Conservation (phyloP, 1,284 basidiomycete species). For the Ustilago lituana region DNA sequence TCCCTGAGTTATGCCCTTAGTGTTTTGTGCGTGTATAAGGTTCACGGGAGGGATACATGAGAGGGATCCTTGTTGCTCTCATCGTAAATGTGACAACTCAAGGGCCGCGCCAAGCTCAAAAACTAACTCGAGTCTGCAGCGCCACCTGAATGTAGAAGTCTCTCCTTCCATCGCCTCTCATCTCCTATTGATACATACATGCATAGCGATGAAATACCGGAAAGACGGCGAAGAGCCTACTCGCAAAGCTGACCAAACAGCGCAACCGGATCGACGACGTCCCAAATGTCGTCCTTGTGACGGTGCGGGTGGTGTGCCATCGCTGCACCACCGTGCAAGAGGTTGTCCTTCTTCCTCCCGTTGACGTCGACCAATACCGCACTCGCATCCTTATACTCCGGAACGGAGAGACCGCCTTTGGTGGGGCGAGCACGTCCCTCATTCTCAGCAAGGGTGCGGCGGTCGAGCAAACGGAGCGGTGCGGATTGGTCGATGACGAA, state of each 20-base stretch:
- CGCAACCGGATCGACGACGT: slow-evolving; percentile 63
- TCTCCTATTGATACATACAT: no score
- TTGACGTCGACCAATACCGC: slow-evolving; percentile 37
- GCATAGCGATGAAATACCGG: no score
- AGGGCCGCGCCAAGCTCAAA: no score
- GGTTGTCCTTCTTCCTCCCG: slow-evolving; percentile 29
- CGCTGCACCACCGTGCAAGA: background rate
- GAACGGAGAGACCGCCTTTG: slow-evolving; percentile 41
- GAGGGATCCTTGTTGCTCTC: no score
- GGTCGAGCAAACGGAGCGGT: slow-evolving; percentile 58
- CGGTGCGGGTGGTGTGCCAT: slow-evolving; percentile 26
- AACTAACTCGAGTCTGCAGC: no score
- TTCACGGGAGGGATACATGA: no score
- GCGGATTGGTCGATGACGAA: slow-evolving; percentile 61
- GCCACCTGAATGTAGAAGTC: no score
- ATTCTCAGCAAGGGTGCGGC: slow-evolving; percentile 49
- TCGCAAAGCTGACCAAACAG: slow-evolving; percentile 54
- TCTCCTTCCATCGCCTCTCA: no score
- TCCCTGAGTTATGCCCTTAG: no score
- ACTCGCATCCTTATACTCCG: slow-evolving; percentile 22
- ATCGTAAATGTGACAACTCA: no score
- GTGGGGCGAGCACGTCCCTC: slow-evolving; percentile 25
- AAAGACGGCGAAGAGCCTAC: no score
- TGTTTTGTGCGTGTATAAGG: no score
- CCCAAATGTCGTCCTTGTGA: slow-evolving; percentile 60